These are phyloP conservation scores for Teratosphaeria gauchensis DNA, from an alignment of 2,329 filamentous ascomycete species.

Conservation along the genomic window DNA sequence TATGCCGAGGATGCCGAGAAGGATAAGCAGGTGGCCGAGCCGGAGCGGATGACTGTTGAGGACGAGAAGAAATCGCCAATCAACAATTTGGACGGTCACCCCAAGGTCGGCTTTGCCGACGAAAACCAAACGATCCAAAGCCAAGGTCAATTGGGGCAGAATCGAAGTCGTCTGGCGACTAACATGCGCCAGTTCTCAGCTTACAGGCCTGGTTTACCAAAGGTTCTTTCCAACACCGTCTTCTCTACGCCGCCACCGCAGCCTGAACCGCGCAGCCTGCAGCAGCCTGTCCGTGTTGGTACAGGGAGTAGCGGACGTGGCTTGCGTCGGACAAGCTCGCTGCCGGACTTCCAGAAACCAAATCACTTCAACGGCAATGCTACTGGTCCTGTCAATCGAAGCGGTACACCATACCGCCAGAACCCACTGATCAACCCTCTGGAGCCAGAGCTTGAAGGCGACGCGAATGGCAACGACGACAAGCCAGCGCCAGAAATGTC, in stretches of 20 bases:
- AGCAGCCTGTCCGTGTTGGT: slow-evolving; percentile 7
- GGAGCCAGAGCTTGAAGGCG: slow-evolving; percentile 11
- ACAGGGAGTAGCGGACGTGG: slow-evolving; percentile 5
- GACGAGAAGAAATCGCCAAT: background rate
- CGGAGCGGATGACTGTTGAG: background rate
- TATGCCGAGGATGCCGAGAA: slow-evolving; percentile 24
- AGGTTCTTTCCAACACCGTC: slow-evolving; percentile 61
- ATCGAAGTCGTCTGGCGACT: slow-evolving; percentile 13
- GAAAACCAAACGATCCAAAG: slow-evolving; percentile 18
- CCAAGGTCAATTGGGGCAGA: slow-evolving; percentile 7
- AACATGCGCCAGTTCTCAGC: slow-evolving; percentile 40
- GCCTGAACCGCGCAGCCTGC: slow-evolving; percentile 9
- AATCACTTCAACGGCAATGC: slow-evolving; percentile 9
- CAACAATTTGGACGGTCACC: slow-evolving; percentile 13
- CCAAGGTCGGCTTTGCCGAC: slow-evolving; percentile 31
- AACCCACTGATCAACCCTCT: slow-evolving; percentile 12
- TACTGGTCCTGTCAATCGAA: background rate
- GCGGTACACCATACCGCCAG: background rate
- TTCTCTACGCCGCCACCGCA: slow-evolving; percentile 41
- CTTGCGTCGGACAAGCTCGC: slow-evolving; percentile 64
- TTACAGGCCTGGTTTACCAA: slow-evolving; percentile 48
- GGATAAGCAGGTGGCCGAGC: slow-evolving; percentile 26
- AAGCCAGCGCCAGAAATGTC: slow-evolving; percentile 39
- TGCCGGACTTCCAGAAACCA: slow-evolving; percentile 56
- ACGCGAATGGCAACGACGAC: slow-evolving; percentile 11